Conservation (phyloP, 2,329 filamentous ascomycete species). For the Neofusicoccum sp. region DNA sequence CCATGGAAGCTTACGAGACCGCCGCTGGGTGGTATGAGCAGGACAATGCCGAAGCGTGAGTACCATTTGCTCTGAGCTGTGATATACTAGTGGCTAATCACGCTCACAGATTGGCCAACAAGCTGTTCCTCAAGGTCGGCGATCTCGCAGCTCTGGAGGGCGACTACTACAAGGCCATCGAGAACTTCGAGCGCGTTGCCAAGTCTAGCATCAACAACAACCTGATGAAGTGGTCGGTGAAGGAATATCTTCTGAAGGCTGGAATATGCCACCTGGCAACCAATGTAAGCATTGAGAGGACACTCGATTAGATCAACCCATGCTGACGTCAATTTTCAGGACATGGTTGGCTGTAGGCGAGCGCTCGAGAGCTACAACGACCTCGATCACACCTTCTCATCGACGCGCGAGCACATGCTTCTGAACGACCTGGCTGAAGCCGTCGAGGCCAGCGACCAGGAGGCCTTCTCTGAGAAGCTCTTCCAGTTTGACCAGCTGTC, state of each 20-base stretch:
- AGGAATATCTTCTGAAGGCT: slow-evolving; percentile 93
- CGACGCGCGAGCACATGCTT: slow-evolving; percentile 77
- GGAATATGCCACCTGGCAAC: slow-evolving; percentile 83
- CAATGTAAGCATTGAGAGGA: slow-evolving; percentile 35
- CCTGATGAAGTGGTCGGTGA: slow-evolving; percentile 89
- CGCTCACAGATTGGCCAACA: slow-evolving; percentile 73
- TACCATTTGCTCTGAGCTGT: slow-evolving; percentile 24
- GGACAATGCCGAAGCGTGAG: slow-evolving; percentile 79
- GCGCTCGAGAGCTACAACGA: slow-evolving; percentile 82
- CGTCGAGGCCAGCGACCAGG: slow-evolving; percentile 74
- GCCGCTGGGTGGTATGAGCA: slow-evolving; percentile 83
- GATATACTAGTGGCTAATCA: not conserved
- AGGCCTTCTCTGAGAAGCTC: slow-evolving; percentile 76
- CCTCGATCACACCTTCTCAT: slow-evolving; percentile 58
- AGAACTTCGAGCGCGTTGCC: slow-evolving; percentile 75
- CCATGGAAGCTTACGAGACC: slow-evolving; percentile 74
- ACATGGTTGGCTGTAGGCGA: slow-evolving; percentile 74
- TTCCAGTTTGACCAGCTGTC: slow-evolving; percentile 90
- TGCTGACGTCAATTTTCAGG: slow-evolving; percentile 39
- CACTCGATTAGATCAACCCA: not conserved
- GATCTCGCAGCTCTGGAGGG: slow-evolving; percentile 78
- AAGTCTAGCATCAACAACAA: slow-evolving; percentile 79
- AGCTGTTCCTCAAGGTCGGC: slow-evolving; percentile 87
- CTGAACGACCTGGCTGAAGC: slow-evolving; percentile 73
- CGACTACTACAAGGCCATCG: slow-evolving; percentile 73